Evolutionary conservation across 2,329 filamentous ascomycete species (phyloP), one percentile per base, ranked within the genome.

Genomic region (Orbilia oligospora): DNA sequence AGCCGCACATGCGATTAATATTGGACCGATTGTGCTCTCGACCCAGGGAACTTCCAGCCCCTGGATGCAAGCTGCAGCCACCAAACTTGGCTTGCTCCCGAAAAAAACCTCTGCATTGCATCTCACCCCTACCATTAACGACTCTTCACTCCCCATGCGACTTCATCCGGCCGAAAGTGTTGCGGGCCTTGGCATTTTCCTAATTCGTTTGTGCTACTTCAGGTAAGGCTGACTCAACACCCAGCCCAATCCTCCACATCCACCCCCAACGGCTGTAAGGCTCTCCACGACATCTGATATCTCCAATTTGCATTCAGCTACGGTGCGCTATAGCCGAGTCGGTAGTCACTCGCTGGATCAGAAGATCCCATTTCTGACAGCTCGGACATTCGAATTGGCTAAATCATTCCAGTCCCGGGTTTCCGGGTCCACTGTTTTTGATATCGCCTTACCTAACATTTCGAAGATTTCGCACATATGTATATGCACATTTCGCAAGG

Each of bases 181-280:
- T 76, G 73, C 22, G 18, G 55, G 27, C 30, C 73, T 71, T 77
- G 73, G 73, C 73, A 46, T 24, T n/a, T 68, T 66, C 58, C 56
- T 27, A 16, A 10, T 68, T 56, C 10, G 65, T 49, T 58, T 68
- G 61, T 71, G 61, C 41, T 36, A 71, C 67, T 53, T 77, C 73
- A 77, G 73, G 73, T 77, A 71, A 77, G 73, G 73, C 73, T 71
- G 67, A 77, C 73, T 77, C 73, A 77, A 77, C 66, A 67, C 73
- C 66, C 58, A 41, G 38, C 16, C 58, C 24, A 38, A 66, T 61
- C 64, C 64, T 64, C 64, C 38, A 67, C 30, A 16, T 16, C 16
- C 46, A 27, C 36, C 27, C 44, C 36, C 64, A 64, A 36, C 61
- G 10, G 22, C 61, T 18, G 72, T 64, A 69, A 77, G 67, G 67